Evolutionary conservation across 306 rosid species (phyloP).

Genomic region (Mucuna pruriens): DNA sequence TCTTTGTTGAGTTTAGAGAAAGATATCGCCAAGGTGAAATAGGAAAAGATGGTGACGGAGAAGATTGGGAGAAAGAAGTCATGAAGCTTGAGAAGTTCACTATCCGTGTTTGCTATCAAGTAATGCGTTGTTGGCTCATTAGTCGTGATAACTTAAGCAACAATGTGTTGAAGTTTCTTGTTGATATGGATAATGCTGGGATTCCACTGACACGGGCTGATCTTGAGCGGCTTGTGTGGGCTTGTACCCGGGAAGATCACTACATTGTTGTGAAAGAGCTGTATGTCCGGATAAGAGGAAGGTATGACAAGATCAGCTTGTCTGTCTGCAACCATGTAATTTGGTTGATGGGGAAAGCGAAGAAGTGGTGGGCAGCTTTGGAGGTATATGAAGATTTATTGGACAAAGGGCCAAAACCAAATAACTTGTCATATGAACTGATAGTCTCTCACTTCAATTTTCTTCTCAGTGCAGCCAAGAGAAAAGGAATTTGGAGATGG

Average conservation of each 20-base stretch:
- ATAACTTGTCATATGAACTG: slow-evolving; percentile 83
- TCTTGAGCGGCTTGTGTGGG: slow-evolving; percentile 82
- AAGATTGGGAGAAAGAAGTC: slow-evolving; percentile 77
- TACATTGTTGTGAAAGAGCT: slow-evolving; percentile 76
- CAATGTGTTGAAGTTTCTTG: slow-evolving; percentile 66
- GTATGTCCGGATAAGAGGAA: slow-evolving; percentile 71
- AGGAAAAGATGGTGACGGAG: slow-evolving; percentile 55
- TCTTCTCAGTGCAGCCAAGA: slow-evolving; percentile 81
- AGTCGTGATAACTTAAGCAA: slow-evolving; percentile 54
- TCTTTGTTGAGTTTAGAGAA: slow-evolving; percentile 70
- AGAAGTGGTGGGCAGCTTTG: slow-evolving; percentile 98
- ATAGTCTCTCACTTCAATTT: slow-evolving; percentile 76
- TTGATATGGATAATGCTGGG: slow-evolving; percentile 72
- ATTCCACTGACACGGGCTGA: slow-evolving; percentile 63
- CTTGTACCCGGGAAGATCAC: slow-evolving; percentile 92
- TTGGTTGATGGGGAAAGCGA: slow-evolving; percentile 96
- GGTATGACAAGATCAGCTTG: slow-evolving; percentile 65
- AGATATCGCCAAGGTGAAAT: slow-evolving; percentile 68
- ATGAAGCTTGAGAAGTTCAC: slow-evolving; percentile 74
- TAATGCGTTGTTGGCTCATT: slow-evolving; percentile 90
- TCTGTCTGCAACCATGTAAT: slow-evolving; percentile 91
- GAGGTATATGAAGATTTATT: slow-evolving; percentile 89
- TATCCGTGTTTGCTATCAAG: slow-evolving; percentile 84
- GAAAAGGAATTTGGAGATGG: slow-evolving; percentile 91
- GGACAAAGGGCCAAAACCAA: slow-evolving; percentile 94